phyloP scores from a whole-genome alignment of 805 yeast species.

The Brettanomyces anomalus region DNA sequence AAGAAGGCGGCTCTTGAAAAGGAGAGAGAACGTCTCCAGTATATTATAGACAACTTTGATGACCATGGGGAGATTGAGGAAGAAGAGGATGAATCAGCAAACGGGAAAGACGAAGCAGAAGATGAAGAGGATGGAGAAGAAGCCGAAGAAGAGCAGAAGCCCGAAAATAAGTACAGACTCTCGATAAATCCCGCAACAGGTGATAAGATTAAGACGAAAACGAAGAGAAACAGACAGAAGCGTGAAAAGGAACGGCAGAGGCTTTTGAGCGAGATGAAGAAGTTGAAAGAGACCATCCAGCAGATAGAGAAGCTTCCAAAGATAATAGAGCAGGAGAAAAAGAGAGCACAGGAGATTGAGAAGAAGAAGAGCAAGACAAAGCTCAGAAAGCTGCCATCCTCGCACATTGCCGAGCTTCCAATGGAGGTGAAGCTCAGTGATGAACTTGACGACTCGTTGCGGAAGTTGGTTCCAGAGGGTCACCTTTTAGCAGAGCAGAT shows the following conservation, averaged over 20 bases:
- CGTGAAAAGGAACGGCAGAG: slow-evolving; percentile 50
- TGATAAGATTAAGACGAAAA: slow-evolving; percentile 63
- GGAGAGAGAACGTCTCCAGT: slow-evolving; percentile 53
- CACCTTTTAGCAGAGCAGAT: slow-evolving; percentile 74
- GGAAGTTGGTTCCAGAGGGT: slow-evolving; percentile 87
- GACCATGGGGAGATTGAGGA: slow-evolving; percentile 45
- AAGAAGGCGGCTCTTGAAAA: slow-evolving; percentile 52
- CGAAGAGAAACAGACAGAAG: slow-evolving; percentile 65
- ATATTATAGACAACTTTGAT: slow-evolving; percentile 53
- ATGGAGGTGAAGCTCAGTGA: slow-evolving; percentile 77
- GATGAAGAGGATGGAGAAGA: slow-evolving; percentile 35
- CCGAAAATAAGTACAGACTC: slow-evolving; percentile 31
- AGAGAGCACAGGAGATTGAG: slow-evolving; percentile 3
- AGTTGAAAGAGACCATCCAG: slow-evolving; percentile 48
- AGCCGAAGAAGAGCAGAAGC: slow-evolving; percentile 30
- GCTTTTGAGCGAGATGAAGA: slow-evolving; percentile 45
- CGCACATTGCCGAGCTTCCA: slow-evolving; percentile 31
- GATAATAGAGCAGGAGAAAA: slow-evolving; percentile 24
- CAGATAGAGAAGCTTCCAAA: slow-evolving; percentile 48
- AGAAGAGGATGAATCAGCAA: slow-evolving; percentile 33
- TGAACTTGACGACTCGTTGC: slow-evolving; percentile 77
- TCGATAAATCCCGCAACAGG: slow-evolving; percentile 68
- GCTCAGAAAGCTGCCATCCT: slow-evolving; percentile 18
- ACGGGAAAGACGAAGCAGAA: slow-evolving; percentile 50
- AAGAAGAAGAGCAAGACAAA: slow-evolving; percentile 1